Conservation (phyloP, 2,329 filamentous ascomycete species). For the Lasiodiplodia sp. region DNA sequence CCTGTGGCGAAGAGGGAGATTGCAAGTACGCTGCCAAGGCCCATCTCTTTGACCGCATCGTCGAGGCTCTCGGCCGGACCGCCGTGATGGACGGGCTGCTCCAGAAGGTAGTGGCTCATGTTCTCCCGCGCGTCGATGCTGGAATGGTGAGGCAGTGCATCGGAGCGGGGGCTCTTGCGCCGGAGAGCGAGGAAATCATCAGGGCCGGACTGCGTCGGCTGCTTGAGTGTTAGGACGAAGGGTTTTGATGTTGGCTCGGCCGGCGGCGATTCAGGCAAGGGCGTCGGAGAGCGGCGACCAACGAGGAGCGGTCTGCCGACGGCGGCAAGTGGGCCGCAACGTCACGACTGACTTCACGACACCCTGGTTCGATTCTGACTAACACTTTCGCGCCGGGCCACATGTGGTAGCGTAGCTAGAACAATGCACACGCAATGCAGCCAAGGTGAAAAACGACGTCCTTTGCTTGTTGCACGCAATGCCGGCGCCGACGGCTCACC, state of each 20-base stretch:
- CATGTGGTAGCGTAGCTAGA: background rate
- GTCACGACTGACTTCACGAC: constrained; percentile 24
- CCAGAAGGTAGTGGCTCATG: background rate
- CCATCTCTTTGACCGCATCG: constrained; percentile 1
- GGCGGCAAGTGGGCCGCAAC: constrained; percentile 1
- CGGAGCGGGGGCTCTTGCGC: background rate
- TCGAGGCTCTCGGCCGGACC: background rate
- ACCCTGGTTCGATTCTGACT: constrained; percentile 17
- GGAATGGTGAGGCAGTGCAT: background rate
- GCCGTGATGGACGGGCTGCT: background rate
- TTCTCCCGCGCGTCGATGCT: background rate
- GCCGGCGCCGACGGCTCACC: background rate
- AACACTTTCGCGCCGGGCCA: background rate
- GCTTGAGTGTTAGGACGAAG: background rate
- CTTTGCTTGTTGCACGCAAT: background rate
- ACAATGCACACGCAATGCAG: background rate
- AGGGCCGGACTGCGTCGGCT: background rate
- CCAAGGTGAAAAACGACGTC: background rate
- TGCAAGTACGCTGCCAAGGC: constrained; percentile 17
- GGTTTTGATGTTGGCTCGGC: background rate
- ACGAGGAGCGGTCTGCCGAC: constrained; percentile 26
- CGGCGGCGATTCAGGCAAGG: background rate
- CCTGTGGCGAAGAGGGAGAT: constrained; percentile 11
- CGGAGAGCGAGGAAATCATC: background rate
- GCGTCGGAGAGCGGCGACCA: constrained; percentile 19